phyloP scores from a whole-genome alignment of 2,329 filamentous ascomycete genomes.

The Meredithiella fracta region DNA sequence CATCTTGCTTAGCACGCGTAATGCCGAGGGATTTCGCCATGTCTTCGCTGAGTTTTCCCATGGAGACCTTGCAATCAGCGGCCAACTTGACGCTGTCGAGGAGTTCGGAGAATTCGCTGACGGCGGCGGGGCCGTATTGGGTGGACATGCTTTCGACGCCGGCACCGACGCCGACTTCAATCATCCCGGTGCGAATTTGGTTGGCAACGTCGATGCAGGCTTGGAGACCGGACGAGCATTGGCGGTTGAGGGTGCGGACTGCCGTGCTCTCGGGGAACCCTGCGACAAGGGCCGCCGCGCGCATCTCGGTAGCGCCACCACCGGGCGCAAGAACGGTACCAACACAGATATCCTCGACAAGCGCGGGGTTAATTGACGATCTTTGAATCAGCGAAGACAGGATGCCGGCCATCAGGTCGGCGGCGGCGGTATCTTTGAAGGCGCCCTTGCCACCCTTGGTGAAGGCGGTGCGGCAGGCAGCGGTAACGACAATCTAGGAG shows the following conservation, averaged over 20 bases:
- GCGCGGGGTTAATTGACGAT: constrained; percentile 70
- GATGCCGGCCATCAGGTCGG: constrained; percentile 71
- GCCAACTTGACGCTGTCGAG: constrained; percentile 68
- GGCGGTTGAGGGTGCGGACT: constrained; percentile 79
- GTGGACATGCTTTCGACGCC: constrained; percentile 93
- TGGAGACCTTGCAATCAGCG: constrained; percentile 93
- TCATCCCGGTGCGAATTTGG: constrained; percentile 80
- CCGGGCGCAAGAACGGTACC: constrained; percentile 84
- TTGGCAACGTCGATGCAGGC: constrained; percentile 90
- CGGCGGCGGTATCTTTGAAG: constrained; percentile 84
- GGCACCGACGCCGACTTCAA: constrained; percentile 83
- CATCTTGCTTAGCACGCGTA: constrained; percentile 58
- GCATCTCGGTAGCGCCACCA: constrained; percentile 91
- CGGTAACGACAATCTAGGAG: constrained; percentile 70
- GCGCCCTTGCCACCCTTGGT: constrained; percentile 85
- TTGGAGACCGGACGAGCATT: constrained; percentile 86
- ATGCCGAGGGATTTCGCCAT: constrained; percentile 82
- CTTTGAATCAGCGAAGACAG: constrained; percentile 68
- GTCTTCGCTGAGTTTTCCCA: constrained; percentile 83
- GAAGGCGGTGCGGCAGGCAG: constrained; percentile 77
- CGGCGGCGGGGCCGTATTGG: constrained; percentile 79
- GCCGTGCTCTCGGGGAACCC: constrained; percentile 75
- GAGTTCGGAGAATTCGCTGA: constrained; percentile 81
- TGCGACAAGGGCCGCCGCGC: constrained; percentile 75
- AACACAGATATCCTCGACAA: constrained; percentile 86